Percentiles rank a stretch among this genome's conserved stretches.
phyloP scores from a whole-genome alignment of 345 rosid genomes.

The Boechera divaricarpa region DNA sequence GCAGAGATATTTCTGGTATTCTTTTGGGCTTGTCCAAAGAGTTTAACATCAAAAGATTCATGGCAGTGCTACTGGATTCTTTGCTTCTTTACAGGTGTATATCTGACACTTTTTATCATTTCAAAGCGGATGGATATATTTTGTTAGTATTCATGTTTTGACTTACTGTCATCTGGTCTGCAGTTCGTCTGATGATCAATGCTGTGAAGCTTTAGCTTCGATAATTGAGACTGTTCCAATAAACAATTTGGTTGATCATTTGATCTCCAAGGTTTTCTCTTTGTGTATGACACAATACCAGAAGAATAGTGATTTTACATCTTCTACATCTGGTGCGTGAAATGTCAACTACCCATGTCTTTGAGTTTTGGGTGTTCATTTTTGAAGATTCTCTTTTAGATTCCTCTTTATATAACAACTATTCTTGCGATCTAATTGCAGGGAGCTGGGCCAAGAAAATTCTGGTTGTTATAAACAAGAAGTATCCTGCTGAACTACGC shows the following conservation, averaged over 20 bases:
- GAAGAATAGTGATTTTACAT: slow-evolving; percentile 50
- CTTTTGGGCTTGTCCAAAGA: slow-evolving; percentile 71
- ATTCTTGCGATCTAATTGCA: slow-evolving; percentile 40
- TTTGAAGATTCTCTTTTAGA: neutral
- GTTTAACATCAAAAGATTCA: slow-evolving; percentile 77
- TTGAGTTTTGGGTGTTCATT: slow-evolving; percentile 6
- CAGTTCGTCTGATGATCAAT: slow-evolving; percentile 74
- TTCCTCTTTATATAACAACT: neutral
- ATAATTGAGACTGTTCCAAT: slow-evolving; percentile 72
- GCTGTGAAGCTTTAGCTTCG: slow-evolving; percentile 55
- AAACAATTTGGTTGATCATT: slow-evolving; percentile 54
- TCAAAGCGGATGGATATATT: neutral
- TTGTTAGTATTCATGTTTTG: slow-evolving; percentile 23
- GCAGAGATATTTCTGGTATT: slow-evolving; percentile 67
- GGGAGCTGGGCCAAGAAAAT: slow-evolving; percentile 79
- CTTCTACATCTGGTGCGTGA: slow-evolving; percentile 62
- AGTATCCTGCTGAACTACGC: slow-evolving; percentile 71
- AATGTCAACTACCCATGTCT: slow-evolving; percentile 8
- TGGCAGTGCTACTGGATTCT: slow-evolving; percentile 65
- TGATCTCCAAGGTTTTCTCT: slow-evolving; percentile 66
- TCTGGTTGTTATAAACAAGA: slow-evolving; percentile 63
- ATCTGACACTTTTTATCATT: slow-evolving; percentile 29
- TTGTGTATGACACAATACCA: slow-evolving; percentile 65
- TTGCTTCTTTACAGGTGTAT: slow-evolving; percentile 70
- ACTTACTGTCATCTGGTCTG: slow-evolving; percentile 44